phyloP scores from a whole-genome alignment of 805 yeast species.

The Yarrowia sp. region DNA sequence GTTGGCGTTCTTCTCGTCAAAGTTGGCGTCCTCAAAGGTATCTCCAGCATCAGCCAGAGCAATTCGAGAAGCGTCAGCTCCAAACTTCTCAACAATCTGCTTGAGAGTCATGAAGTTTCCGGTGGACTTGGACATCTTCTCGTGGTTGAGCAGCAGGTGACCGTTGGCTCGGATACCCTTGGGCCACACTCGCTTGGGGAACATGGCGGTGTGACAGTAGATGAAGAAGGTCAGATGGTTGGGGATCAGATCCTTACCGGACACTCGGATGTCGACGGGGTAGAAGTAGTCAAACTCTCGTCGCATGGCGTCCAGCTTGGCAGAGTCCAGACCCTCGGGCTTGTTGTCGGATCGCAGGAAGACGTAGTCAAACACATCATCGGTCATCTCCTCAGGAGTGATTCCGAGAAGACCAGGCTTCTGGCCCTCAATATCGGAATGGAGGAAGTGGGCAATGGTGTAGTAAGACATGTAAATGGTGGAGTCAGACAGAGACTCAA shows the following conservation, averaged over 20 bases:
- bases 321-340: conserved; percentile 58
- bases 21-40: conserved; percentile 94
- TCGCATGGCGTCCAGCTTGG: conserved; percentile 69
- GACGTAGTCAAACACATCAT: conserved; percentile 88
- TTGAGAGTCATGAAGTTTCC: conserved; percentile 94
- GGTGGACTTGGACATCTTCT: conserved; percentile 96
- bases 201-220: conserved; percentile 87
- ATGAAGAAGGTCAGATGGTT: conserved; percentile 96
- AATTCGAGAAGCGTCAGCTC: conserved; percentile 96
- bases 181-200: conserved; percentile 92
- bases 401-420: conserved; percentile 70
- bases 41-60: conserved; percentile 99
- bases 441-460: conserved; percentile 83
- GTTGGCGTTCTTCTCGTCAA: conserved; percentile 93
- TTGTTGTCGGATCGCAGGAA: conserved; percentile 67
- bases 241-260: conserved; percentile 96
- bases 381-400: conserved; percentile 81
- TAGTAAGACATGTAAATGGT: conserved; percentile 94
- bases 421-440: conserved; percentile 80
- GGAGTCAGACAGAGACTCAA: conserved; percentile 94
- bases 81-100: conserved; percentile 81
- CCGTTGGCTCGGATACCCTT: conserved; percentile 92
- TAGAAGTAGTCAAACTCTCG: conserved; percentile 96
- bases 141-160: conserved; percentile 90
- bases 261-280: conserved; percentile 86